Evolutionary conservation across 192 early-diverging fungal genomes (phyloP).

Genomic region (Dissophora ornata): DNA sequence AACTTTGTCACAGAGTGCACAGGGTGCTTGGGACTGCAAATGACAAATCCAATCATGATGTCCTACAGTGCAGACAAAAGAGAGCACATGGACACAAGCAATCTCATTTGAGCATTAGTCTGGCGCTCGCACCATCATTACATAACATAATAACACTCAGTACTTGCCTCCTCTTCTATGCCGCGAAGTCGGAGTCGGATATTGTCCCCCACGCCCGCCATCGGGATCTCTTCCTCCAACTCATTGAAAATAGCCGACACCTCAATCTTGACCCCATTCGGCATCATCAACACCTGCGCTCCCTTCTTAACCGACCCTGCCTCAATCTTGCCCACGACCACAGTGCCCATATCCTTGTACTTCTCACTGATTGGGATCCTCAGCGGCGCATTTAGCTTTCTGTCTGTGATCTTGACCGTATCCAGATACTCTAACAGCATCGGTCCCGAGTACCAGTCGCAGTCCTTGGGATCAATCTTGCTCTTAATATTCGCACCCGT

Average conservation of each 20-base stretch:
- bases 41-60: conserved; percentile 85
- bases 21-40: conserved; percentile 82
- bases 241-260: conserved; percentile 85
- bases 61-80: too few species aligned
- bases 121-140: too few species aligned
- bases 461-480: conserved; percentile 65
- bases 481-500: conserved; percentile 98
- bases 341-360: conserved; percentile 97
- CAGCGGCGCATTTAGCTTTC: conserved; percentile 88
- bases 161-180: conserved; percentile 88
- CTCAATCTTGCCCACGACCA: conserved; percentile 95
- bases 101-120: too few species aligned
- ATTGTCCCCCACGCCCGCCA: conserved; percentile 91
- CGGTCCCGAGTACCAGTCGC: conserved; percentile 83
- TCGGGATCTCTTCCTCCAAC: conserved; percentile 76
- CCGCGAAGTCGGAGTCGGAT: conserved; percentile 87
- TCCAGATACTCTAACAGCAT: conserved; percentile 90
- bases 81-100: too few species aligned
- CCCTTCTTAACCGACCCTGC: conserved; percentile 90
- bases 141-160: too few species aligned
- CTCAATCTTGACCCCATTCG: conserved; percentile 86
- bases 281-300: conserved; percentile 89
- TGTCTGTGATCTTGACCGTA: conserved; percentile 79
- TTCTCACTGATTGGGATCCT: conserved; percentile 95
- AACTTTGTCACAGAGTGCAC: conserved; percentile 84